Conservation (phyloP, 352 stramenopile genomes). For the Halophytophthora polymorphica region DNA sequence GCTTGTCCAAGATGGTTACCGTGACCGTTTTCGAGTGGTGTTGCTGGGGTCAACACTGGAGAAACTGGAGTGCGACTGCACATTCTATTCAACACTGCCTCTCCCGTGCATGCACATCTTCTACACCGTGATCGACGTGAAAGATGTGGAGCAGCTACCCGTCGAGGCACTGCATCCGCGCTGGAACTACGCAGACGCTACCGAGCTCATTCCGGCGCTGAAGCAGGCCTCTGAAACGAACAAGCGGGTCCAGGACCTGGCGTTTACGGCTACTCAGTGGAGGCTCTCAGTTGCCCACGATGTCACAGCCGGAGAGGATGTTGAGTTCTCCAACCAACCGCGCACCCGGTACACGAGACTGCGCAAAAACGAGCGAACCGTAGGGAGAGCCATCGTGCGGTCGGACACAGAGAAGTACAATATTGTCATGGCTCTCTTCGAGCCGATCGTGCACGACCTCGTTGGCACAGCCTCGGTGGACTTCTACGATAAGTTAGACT, state of each 20-base stretch:
- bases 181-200: neutral
- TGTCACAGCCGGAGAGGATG: neutral
- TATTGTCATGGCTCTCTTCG: neutral
- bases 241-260: neutral
- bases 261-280: too few relatives aligned
- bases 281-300: too few relatives aligned
- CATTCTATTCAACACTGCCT: neutral
- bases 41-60: too few relatives aligned
- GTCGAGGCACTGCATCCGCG: too few relatives aligned
- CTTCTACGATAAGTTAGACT: neutral
- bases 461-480: neutral
- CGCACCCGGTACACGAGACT: neutral
- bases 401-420: slow-evolving; percentile 2
- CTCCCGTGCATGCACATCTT: neutral
- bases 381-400: neutral
- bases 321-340: neutral
- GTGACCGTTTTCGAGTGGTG: too few relatives aligned
- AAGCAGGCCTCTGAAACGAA: neutral
- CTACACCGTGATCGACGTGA: neutral
- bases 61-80: neutral
- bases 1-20: neutral
- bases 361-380: neutral
- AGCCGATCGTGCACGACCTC: neutral
- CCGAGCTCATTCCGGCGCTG: neutral
- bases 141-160: neutral